Evolutionary conservation across 176 grass and related monocot genomes (phyloP).

Genomic region (Zoysia japonica): DNA sequence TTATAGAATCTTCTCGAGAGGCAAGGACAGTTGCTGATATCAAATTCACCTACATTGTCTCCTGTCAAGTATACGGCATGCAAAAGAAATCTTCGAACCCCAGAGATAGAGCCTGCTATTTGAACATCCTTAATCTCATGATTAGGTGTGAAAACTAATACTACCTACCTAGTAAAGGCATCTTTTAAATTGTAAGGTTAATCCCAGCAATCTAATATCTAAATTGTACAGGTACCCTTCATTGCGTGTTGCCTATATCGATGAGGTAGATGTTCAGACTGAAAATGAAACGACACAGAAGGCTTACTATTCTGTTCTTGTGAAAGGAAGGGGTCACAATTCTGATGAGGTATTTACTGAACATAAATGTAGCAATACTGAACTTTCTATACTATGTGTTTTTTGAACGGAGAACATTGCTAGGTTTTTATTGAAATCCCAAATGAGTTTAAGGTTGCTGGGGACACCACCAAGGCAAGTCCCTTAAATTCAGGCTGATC

Average conservation of each 20-base stretch:
- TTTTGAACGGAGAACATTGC: no score
- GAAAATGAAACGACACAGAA: slow-evolving; percentile 44
- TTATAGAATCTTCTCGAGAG: slow-evolving; percentile 20
- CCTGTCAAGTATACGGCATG: slow-evolving; percentile 73
- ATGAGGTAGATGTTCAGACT: slow-evolving; percentile 52
- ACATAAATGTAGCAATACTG: no score
- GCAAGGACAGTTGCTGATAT: slow-evolving; percentile 60
- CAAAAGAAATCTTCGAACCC: slow-evolving; percentile 52
- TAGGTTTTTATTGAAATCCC: no score
- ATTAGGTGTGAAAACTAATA: slow-evolving; percentile 35
- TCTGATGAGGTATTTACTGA: slow-evolving; percentile 61
- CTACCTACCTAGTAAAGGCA: no score
- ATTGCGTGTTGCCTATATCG: slow-evolving; percentile 76
- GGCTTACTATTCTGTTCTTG: slow-evolving; percentile 86
- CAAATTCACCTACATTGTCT: slow-evolving; percentile 90
- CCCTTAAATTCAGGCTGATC: no score
- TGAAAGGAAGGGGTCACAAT: slow-evolving; percentile 75
- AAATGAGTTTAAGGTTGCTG: no score
- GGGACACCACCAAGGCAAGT: no score
- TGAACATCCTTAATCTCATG: slow-evolving; percentile 83
- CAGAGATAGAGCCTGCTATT: slow-evolving; percentile 55
- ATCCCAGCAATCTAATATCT: slow-evolving; percentile 16
- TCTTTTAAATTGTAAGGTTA: not conserved
- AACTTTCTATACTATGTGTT: no score
- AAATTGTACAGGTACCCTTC: slow-evolving; percentile 53